Percentiles rank a stretch among this genome's conserved stretches.
phyloP scores from a whole-genome alignment of 83 land plant genomes.

The Picea abies region DNA sequence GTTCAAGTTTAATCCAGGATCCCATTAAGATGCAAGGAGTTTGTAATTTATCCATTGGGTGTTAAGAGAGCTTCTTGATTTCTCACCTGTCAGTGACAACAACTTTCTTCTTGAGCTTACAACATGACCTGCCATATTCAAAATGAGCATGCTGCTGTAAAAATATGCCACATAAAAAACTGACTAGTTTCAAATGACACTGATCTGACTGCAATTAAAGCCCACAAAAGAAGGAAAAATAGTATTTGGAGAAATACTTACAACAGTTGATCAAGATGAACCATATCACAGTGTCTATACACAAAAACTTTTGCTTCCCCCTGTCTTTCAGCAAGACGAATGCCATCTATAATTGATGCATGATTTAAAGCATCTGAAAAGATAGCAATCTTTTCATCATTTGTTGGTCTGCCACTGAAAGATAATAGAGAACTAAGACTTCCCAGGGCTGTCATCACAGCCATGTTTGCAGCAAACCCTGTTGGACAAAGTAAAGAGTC shows the following conservation, averaged over 20 bases:
- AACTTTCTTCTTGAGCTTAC: conserved; percentile 78
- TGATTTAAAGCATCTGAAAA: conserved; percentile 97
- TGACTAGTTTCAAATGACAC: not conserved
- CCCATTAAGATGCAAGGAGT: not conserved
- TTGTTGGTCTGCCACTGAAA: conserved; percentile 25
- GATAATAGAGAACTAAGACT: conserved; percentile 50
- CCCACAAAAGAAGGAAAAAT: not conserved
- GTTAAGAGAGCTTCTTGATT: not conserved
- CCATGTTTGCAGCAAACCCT: conserved; percentile 98
- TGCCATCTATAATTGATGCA: conserved; percentile 98
- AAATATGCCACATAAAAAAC: not conserved
- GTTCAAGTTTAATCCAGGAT: not conserved
- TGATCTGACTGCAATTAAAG: not conserved
- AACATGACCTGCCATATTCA: conserved; percentile 58
- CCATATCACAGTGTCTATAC: conserved; percentile 86
- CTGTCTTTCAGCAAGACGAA: conserved; percentile 77
- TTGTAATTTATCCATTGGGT: not conserved
- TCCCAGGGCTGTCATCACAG: conserved; percentile 81
- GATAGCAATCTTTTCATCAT: conserved; percentile 62
- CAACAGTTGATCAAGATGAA: conserved; percentile 73
- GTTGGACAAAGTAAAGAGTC: conserved; percentile 97
- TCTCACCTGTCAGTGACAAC: conserved; percentile 96
- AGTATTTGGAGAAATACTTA: conserved; percentile 37
- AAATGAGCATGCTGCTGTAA: not conserved
- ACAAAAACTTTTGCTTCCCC: conserved; percentile 63